phyloP scores from a whole-genome alignment of 768 basidiomycete genomes.

The Terana coerulea region DNA sequence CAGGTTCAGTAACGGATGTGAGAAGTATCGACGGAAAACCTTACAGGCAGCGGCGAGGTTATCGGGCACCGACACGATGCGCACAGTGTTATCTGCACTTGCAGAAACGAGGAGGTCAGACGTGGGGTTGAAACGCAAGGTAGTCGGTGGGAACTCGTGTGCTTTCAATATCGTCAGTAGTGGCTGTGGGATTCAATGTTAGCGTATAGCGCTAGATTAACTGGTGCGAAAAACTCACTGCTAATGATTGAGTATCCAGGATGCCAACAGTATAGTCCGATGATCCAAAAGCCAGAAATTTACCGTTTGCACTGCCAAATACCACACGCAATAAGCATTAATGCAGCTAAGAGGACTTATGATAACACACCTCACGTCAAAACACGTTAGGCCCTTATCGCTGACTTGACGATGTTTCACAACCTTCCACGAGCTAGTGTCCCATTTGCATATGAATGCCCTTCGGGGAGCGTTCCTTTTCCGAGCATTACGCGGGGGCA shows the following conservation, averaged over 20 bases:
- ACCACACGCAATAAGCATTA: too few relatives aligned
- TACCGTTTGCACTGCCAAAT: slow-evolving; percentile 68
- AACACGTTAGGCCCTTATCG: slow-evolving; percentile 78
- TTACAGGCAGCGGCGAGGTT: slow-evolving; percentile 48
- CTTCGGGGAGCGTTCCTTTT: slow-evolving; percentile 53
- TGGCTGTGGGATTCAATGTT: slow-evolving; percentile 57
- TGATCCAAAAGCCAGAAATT: slow-evolving; percentile 78
- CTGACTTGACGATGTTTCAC: slow-evolving; percentile 68
- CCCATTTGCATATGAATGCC: slow-evolving; percentile 72
- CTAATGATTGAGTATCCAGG: slow-evolving; percentile 72
- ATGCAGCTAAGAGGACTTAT: slow-evolving; percentile 31
- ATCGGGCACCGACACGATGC: slow-evolving; percentile 72
- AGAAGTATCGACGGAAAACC: slow-evolving; percentile 20
- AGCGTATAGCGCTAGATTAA: not conserved
- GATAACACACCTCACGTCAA: slow-evolving; percentile 87
- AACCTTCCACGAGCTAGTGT: slow-evolving; percentile 62
- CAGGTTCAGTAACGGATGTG: too few relatives aligned
- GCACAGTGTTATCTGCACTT: slow-evolving; percentile 85
- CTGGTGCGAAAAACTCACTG: slow-evolving; percentile 45
- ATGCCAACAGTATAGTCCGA: slow-evolving; percentile 85
- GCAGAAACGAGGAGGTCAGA: slow-evolving; percentile 82
- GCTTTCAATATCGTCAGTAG: slow-evolving; percentile 85
- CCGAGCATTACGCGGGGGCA: slow-evolving; percentile 53
- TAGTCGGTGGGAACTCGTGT: slow-evolving; percentile 92
- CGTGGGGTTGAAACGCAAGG: slow-evolving; percentile 82